Conservation (phyloP, 495 filamentous ascomycete species). For the Cladorrhinum samala region DNA sequence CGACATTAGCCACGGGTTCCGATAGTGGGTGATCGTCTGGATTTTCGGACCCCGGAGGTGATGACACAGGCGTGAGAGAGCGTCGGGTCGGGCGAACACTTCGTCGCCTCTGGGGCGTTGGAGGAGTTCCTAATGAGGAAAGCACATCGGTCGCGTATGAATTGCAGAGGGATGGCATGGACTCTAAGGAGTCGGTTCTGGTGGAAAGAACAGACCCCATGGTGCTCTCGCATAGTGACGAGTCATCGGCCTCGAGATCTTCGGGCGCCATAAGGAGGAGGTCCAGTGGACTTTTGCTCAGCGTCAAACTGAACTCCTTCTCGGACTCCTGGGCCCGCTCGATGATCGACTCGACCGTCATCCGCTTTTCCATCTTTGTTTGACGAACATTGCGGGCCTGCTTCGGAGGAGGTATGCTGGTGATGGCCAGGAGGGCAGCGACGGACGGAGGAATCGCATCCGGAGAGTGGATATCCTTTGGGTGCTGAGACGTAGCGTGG, state of each 20-base stretch:
- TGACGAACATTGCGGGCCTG: slow-evolving; percentile 21
- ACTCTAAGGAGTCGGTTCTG: slow-evolving; percentile 42
- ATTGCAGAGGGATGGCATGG: slow-evolving; percentile 40
- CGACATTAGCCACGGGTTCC: slow-evolving; percentile 26
- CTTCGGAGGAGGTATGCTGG: slow-evolving; percentile 49
- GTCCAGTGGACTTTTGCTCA: slow-evolving; percentile 45
- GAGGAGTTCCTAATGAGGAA: slow-evolving; percentile 36
- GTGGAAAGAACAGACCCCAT: slow-evolving; percentile 36
- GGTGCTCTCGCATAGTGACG: slow-evolving; percentile 39
- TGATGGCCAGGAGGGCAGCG: slow-evolving; percentile 54
- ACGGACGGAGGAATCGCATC: slow-evolving; percentile 52
- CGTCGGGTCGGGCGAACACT: slow-evolving; percentile 34
- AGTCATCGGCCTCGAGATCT: slow-evolving; percentile 44
- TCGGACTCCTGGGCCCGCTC: slow-evolving; percentile 43
- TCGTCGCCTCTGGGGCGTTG: slow-evolving; percentile 28
- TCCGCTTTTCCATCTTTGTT: slow-evolving; percentile 26
- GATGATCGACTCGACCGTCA: slow-evolving; percentile 48
- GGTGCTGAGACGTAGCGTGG: slow-evolving; percentile 20
- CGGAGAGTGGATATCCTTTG: slow-evolving; percentile 38
- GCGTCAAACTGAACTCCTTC: slow-evolving; percentile 41
- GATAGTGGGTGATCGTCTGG: slow-evolving; percentile 43
- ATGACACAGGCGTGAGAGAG: slow-evolving; percentile 39
- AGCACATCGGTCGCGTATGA: slow-evolving; percentile 35
- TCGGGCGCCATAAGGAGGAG: slow-evolving; percentile 51
- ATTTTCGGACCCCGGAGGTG: slow-evolving; percentile 29